Evolutionary conservation across 169 alveolate species (phyloP).

Genomic region (Cryptosporidium viatorum): DNA sequence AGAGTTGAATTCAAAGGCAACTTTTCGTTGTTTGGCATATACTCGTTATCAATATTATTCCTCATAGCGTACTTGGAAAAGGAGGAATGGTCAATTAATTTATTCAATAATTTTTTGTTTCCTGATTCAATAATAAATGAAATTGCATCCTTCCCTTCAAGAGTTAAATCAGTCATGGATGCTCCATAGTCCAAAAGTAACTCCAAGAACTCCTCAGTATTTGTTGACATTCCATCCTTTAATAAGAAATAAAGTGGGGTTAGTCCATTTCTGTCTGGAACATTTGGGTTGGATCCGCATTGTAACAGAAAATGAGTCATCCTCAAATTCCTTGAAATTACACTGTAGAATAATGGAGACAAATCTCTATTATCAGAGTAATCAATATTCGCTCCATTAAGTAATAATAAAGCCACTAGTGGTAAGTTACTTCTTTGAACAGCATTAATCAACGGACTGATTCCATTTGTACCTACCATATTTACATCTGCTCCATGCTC

Average conservation of each 20-base stretch:
- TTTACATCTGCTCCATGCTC: slow-evolving; percentile 66
- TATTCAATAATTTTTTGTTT: background rate
- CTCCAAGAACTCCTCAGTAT: slow-evolving; percentile 32
- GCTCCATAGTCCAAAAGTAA: slow-evolving; percentile 45
- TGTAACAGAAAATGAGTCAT: slow-evolving; percentile 47
- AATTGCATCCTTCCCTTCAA: slow-evolving; percentile 62
- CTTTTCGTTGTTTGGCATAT: background rate
- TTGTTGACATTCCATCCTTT: slow-evolving; percentile 17
- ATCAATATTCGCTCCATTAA: slow-evolving; percentile 66
- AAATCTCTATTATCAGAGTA: slow-evolving; percentile 35
- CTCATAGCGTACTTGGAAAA: slow-evolving; percentile 21
- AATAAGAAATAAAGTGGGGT: slow-evolving; percentile 59
- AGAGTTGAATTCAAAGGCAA: slow-evolving; percentile 17
- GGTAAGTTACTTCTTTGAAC: slow-evolving; percentile 58
- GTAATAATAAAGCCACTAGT: slow-evolving; percentile 28
- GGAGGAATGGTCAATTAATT: slow-evolving; percentile 20
- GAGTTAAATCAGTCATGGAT: slow-evolving; percentile 53
- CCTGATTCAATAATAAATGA: slow-evolving; percentile 59
- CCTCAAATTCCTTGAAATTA: slow-evolving; percentile 14
- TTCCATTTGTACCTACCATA: slow-evolving; percentile 1
- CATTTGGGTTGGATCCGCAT: slow-evolving; percentile 66
- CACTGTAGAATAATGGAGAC: slow-evolving; percentile 61
- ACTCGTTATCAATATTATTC: slow-evolving; percentile 39
- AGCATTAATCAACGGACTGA: slow-evolving; percentile 55
- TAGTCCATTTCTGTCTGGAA: slow-evolving; percentile 32